Evolutionary conservation across 2,329 filamentous ascomycete species (phyloP).

Genomic region (Didymella lethalis): DNA sequence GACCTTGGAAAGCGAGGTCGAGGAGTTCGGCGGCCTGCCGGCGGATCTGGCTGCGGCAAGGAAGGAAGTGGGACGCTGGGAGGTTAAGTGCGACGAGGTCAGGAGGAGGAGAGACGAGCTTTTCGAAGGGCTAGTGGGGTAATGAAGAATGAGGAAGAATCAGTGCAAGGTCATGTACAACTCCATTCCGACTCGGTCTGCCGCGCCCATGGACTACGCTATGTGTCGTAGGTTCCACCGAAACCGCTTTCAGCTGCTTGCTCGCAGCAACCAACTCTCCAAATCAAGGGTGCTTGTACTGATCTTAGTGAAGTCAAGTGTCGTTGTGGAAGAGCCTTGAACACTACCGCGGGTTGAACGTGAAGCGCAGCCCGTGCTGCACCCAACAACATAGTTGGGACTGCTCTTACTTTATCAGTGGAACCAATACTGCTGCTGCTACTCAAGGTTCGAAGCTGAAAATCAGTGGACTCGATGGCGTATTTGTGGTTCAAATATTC

Average conservation of each 20-base stretch:
- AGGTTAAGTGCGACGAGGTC: slow-evolving; percentile 68
- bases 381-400: no score
- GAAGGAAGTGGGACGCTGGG: slow-evolving; percentile 72
- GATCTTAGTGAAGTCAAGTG: no score
- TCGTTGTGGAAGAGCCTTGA: no score
- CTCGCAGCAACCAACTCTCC: no score
- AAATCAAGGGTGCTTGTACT: no score
- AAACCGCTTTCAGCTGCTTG: not conserved
- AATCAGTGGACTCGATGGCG: no score
- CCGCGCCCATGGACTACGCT: not conserved
- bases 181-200: not conserved
- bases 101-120: slow-evolving; percentile 72
- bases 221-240: not conserved
- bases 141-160: slow-evolving; percentile 3
- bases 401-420: no score
- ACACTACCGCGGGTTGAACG: no score
- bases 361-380: no score
- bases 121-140: slow-evolving; percentile 75
- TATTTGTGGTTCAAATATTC: no score
- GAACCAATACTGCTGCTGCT: no score
- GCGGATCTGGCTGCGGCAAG: slow-evolving; percentile 74
- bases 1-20: slow-evolving; percentile 68
- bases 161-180: not conserved
- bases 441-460: no score
- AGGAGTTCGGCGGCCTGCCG: slow-evolving; percentile 74